A percentile compares a stretch with the other conserved stretches of the same genome.
Evolutionary conservation across 148 eudicot species (phyloP).

Genomic region (Mesembryanthemum crystallinum): DNA sequence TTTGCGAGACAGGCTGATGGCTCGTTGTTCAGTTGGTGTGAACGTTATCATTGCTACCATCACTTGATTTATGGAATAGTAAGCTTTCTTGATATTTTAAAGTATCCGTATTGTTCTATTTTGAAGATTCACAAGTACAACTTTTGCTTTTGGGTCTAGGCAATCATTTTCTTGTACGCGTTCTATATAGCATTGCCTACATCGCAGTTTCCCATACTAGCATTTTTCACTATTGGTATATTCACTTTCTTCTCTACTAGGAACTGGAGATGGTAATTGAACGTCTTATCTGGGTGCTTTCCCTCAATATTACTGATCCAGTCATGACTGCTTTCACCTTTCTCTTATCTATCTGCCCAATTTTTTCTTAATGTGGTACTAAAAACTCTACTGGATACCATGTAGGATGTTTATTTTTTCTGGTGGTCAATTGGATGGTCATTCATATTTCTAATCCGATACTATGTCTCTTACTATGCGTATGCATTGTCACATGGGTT

Average conservation of each 20-base stretch:
- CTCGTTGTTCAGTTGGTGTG: slow-evolving; percentile 91
- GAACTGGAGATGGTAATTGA: slow-evolving; percentile 2
- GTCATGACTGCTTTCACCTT: neutral
- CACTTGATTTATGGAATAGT: slow-evolving; percentile 71
- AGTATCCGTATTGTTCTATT: neutral
- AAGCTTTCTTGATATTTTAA: slow-evolving; percentile 29
- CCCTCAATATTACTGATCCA: neutral
- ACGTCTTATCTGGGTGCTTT: neutral
- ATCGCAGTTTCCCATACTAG: neutral
- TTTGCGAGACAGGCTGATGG: slow-evolving; percentile 81
- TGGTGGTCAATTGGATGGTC: neutral
- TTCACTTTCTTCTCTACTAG: neutral
- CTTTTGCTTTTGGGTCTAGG: neutral
- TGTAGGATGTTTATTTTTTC: neutral
- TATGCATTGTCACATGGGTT: neutral
- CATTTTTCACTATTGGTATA: neutral
- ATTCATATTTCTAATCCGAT: neutral
- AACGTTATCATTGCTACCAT: slow-evolving; percentile 73
- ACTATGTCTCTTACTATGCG: neutral
- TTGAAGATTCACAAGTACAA: neutral
- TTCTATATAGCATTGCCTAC: neutral
- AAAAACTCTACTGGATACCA: neutral
- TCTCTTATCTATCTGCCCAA: neutral
- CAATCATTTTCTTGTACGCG: neutral
- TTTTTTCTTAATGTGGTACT: neutral